A percentile compares a stretch with the other conserved stretches of the same genome.
phyloP scores from a whole-genome alignment of 2,329 filamentous ascomycete species.

The Penicillium crustosum region DNA sequence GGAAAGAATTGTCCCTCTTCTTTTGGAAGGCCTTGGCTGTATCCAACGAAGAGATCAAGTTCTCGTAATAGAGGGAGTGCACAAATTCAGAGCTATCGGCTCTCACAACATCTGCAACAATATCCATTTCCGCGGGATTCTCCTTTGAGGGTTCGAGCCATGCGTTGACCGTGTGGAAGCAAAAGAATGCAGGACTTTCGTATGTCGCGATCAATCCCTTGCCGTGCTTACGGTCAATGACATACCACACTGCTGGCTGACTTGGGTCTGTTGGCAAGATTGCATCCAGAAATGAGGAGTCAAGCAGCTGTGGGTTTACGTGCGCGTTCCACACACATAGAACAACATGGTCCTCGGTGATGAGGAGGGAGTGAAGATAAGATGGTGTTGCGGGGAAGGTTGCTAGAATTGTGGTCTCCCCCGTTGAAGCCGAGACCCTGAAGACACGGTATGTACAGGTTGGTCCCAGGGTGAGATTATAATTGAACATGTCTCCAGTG shows the following conservation, averaged over 20 bases:
- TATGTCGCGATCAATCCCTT: slow-evolving; percentile 69
- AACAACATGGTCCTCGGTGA: slow-evolving; percentile 69
- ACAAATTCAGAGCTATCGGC: slow-evolving; percentile 67
- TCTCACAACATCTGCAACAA: slow-evolving; percentile 65
- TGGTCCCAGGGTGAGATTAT: slow-evolving; percentile 67
- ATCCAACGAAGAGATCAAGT: slow-evolving; percentile 59
- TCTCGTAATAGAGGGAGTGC: slow-evolving; percentile 67
- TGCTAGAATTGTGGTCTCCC: slow-evolving; percentile 69
- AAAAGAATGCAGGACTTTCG: slow-evolving; percentile 68
- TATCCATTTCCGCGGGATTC: slow-evolving; percentile 42
- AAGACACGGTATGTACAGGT: slow-evolving; percentile 68
- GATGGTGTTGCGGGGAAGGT: slow-evolving; percentile 60
- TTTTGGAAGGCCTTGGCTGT: slow-evolving; percentile 37
- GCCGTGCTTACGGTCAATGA: slow-evolving; percentile 65
- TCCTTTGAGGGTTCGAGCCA: slow-evolving; percentile 60
- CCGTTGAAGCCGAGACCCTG: slow-evolving; percentile 60
- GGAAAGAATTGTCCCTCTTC: slow-evolving; percentile 36
- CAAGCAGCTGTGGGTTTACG: slow-evolving; percentile 49
- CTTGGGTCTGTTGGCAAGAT: slow-evolving; percentile 62
- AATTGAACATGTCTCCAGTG: slow-evolving; percentile 78
- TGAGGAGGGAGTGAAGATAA: slow-evolving; percentile 81
- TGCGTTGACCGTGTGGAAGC: slow-evolving; percentile 77
- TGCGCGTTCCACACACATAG: slow-evolving; percentile 71
- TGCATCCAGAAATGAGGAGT: slow-evolving; percentile 57
- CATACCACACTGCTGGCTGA: slow-evolving; percentile 66